phyloP scores from a whole-genome alignment of 2,329 filamentous ascomycete genomes.

The Capronia americana region DNA sequence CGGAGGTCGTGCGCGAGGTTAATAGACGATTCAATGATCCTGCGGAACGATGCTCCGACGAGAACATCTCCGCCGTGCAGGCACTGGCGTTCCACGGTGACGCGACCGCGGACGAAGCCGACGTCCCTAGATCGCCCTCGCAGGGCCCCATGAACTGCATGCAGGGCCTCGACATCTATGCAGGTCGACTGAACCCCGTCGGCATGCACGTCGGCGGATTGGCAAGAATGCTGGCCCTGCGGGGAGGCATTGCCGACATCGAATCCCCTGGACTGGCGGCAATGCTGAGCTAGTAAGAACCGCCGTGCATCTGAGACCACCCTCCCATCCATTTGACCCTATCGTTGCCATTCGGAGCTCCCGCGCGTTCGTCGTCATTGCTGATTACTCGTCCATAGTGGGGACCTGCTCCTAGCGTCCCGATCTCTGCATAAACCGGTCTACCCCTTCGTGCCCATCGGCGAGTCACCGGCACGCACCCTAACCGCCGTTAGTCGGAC shows the following conservation, averaged over 20 bases:
- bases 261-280: conserved; percentile 20
- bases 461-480: conserved; percentile 14
- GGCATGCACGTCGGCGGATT: conserved; percentile 37
- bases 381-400: conserved; percentile 16
- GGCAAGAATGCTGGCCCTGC: conserved; percentile 35
- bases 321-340: conserved; percentile 1
- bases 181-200: conserved; percentile 21
- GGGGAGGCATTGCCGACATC: conserved; percentile 34
- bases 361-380: neutral
- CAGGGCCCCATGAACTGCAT: conserved; percentile 25
- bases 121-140: conserved; percentile 5
- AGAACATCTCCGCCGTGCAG: conserved; percentile 15
- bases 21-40: conserved; percentile 24
- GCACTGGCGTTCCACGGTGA: conserved; percentile 18
- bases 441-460: conserved; percentile 18
- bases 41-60: conserved; percentile 9
- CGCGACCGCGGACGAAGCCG: conserved; percentile 1
- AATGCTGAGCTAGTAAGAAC: conserved; percentile 24
- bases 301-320: neutral
- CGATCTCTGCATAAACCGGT: conserved; percentile 14
- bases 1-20: conserved; percentile 14
- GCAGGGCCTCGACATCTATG: conserved; percentile 21
- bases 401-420: conserved; percentile 22
- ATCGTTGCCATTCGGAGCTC: neutral
- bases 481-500: conserved; percentile 14